These are phyloP conservation scores for Hordeum vulgare DNA, from an alignment of 176 grass and related monocot species.

Conservation along the genomic window MorexV3_pseudomolecules_assembly NC_058518.1:506617677-506618176, in stretches of 20 bases:
- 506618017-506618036: conserved; percentile 80
- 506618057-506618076: background rate
- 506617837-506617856: background rate
- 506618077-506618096: background rate
- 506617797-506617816: background rate
- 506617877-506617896: conserved; percentile 22
- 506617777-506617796: background rate
- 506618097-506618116: background rate
- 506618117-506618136: background rate
- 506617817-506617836: conserved; percentile 8
- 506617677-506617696: background rate
- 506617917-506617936: conserved; percentile 93
- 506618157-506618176: background rate
- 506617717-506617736: background rate
- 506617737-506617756: background rate
- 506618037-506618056: conserved; percentile 77
- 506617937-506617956: conserved; percentile 95
- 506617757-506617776: background rate
- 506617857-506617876: background rate
- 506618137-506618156: background rate
- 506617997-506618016: conserved; percentile 93
- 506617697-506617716: conserved; percentile 7
- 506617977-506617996: conserved; percentile 95
- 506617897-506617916: conserved; percentile 87
- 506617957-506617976: conserved; percentile 86